Evolutionary conservation across 208 protist genomes (phyloP).

Genomic region (Trypanosoma cruzi): DNA sequence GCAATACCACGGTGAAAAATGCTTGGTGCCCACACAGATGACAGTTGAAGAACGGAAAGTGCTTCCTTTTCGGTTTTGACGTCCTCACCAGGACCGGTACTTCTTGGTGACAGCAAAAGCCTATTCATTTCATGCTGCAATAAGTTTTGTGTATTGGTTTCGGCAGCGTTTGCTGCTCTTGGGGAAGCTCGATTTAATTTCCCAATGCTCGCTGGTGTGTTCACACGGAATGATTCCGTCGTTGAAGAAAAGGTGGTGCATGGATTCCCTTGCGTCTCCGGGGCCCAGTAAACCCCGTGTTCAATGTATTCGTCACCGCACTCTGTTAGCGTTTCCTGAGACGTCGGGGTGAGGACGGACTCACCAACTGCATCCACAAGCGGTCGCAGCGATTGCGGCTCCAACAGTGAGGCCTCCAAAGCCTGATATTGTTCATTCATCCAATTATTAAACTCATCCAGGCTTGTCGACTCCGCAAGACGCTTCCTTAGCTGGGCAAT

Average conservation of each 20-base stretch:
- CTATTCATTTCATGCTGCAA: background rate
- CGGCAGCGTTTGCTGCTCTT: background rate
- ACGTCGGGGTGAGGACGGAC: background rate
- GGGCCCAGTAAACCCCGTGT: background rate
- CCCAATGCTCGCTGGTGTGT: background rate
- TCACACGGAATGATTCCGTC: background rate
- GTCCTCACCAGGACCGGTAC: background rate
- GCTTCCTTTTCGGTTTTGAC: background rate
- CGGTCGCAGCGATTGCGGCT: background rate
- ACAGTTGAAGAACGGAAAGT: conserved; percentile 9
- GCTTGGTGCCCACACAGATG: conserved; percentile 10
- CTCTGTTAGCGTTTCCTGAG: background rate
- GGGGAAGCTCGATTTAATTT: background rate
- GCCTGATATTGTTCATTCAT: background rate
- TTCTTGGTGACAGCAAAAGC: background rate
- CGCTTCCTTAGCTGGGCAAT: conserved; percentile 22
- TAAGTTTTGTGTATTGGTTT: background rate
- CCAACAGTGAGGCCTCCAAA: background rate
- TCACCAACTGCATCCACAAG: background rate
- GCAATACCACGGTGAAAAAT: background rate
- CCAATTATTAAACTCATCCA: conserved; percentile 30
- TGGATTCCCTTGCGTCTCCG: background rate
- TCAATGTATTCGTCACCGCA: background rate
- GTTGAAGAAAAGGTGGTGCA: background rate
- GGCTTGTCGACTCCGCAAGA: conserved; percentile 3